Percentiles rank a stretch among this genome's conserved stretches.
Evolutionary conservation across 352 stramenopile species (phyloP).

Genomic region (Paralagenidium karlingii): DNA sequence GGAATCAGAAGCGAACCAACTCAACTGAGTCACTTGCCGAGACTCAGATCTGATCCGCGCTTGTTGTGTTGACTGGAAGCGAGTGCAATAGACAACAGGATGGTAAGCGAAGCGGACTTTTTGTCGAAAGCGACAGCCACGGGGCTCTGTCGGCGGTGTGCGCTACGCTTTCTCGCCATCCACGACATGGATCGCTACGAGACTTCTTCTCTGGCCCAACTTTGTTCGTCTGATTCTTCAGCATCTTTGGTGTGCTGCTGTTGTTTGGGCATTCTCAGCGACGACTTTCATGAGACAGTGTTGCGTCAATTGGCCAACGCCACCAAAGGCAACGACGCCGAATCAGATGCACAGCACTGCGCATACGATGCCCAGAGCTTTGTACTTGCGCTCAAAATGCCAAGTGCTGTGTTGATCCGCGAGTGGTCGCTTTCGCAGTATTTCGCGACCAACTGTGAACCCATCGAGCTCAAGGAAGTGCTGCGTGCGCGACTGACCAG

Average conservation of each 20-base stretch:
- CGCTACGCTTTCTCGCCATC: slow-evolving; percentile 41
- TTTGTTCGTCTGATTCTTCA: not conserved
- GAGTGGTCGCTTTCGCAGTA: slow-evolving; percentile 62
- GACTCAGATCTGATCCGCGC: too few species aligned
- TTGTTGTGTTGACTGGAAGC: too few species aligned
- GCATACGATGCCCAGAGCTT: slow-evolving; percentile 60
- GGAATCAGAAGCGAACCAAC: too few species aligned
- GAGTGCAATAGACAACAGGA: too few species aligned
- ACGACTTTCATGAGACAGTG: slow-evolving; percentile 23
- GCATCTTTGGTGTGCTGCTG: slow-evolving; percentile 34
- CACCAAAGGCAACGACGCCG: slow-evolving; percentile 14
- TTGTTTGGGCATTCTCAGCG: slow-evolving; percentile 51
- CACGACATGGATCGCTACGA: slow-evolving; percentile 28
- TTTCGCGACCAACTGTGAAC: slow-evolving; percentile 10
- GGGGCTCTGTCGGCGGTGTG: slow-evolving; percentile 66
- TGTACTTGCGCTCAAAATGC: slow-evolving; percentile 68
- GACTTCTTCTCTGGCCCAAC: not conserved
- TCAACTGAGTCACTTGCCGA: too few species aligned
- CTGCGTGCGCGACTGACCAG: too few species aligned
- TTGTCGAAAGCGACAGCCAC: too few species aligned
- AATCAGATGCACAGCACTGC: not conserved
- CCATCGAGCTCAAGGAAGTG: slow-evolving; percentile 64
- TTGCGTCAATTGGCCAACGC: slow-evolving; percentile 26
- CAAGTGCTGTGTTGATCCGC: slow-evolving; percentile 62
- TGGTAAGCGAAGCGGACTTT: too few species aligned